Evolutionary conservation across 768 basidiomycete genomes (phyloP).

Genomic region (Hericium erinaceus): DNA sequence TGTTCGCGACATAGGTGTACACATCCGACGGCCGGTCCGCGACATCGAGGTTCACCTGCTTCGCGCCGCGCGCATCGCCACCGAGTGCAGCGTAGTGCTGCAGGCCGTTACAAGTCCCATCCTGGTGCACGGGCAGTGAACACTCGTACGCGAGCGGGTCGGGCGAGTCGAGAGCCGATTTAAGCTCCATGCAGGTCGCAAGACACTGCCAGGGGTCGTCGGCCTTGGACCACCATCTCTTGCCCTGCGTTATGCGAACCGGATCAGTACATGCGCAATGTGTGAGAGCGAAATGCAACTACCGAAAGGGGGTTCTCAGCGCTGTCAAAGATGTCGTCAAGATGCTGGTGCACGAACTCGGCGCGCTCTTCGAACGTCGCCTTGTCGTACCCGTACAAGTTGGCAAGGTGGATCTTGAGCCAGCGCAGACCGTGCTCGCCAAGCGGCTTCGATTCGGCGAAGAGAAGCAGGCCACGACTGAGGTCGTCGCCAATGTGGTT

Average conservation of each 20-base stretch:
- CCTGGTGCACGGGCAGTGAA: conserved; percentile 88
- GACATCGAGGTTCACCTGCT: conserved; percentile 83
- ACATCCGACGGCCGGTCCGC: conserved; percentile 89
- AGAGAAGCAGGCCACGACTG: conserved; percentile 76
- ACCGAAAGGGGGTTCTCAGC: conserved; percentile 74
- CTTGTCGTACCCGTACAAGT: conserved; percentile 92
- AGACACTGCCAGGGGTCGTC: conserved; percentile 99
- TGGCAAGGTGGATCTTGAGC: conserved; percentile 93
- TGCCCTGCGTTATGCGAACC: conserved; percentile 35
- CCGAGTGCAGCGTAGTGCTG: conserved; percentile 99
- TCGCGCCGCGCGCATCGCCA: conserved; percentile 80
- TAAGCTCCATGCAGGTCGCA: conserved; percentile 86
- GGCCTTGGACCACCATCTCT: conserved; percentile 81
- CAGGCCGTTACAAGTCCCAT: conserved; percentile 96
- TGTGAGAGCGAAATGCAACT: conserved; percentile 16
- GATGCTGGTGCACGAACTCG: conserved; percentile 57
- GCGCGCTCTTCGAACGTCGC: conserved; percentile 91
- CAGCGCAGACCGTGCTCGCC: conserved; percentile 82
- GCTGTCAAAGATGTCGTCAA: conserved; percentile 75
- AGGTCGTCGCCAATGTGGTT: conserved; percentile 95
- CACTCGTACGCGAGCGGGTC: conserved; percentile 51
- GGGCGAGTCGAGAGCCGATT: conserved; percentile 64
- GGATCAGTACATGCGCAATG: conserved; percentile 2
- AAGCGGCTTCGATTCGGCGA: conserved; percentile 70
- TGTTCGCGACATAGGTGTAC: conserved; percentile 82